Conservation (phyloP, 2,329 filamentous ascomycete genomes). For the Sporothrix luriei region DNA sequence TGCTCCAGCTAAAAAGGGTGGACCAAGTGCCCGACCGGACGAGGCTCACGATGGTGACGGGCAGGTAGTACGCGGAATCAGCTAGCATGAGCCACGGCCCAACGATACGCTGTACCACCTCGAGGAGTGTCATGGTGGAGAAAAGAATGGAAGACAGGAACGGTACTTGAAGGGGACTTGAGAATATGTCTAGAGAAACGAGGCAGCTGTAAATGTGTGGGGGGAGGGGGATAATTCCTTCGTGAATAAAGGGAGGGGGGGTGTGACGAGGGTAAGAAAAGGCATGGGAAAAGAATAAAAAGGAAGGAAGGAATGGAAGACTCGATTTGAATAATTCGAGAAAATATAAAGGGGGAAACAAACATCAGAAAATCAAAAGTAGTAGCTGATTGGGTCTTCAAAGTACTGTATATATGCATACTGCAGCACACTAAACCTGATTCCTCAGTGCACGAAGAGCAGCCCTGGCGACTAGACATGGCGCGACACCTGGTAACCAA, state of each 20-base stretch:
- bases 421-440: slow-evolving; percentile 2
- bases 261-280: not conserved
- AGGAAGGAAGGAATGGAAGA: not conserved
- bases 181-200: not conserved
- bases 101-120: slow-evolving; percentile 44
- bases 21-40: slow-evolving; percentile 43
- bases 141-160: not conserved
- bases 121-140: slow-evolving; percentile 28
- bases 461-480: slow-evolving; percentile 9
- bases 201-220: not conserved
- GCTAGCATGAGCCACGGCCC: slow-evolving; percentile 58
- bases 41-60: slow-evolving; percentile 53
- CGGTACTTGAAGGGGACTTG: no score
- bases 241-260: not conserved
- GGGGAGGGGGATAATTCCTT: not conserved
- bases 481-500: not conserved
- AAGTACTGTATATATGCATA: not conserved
- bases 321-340: slow-evolving; percentile 4
- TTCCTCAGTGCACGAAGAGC: not conserved
- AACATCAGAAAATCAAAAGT: not conserved
- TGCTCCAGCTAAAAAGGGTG: slow-evolving; percentile 48
- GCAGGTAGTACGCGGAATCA: slow-evolving; percentile 53
- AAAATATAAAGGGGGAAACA: slow-evolving; percentile 18
- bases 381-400: slow-evolving; percentile 5
- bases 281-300: not conserved